These are phyloP conservation scores for Triadica sebifera DNA, from an alignment of 345 rosid genomes.

Conservation along the genomic window DNA sequence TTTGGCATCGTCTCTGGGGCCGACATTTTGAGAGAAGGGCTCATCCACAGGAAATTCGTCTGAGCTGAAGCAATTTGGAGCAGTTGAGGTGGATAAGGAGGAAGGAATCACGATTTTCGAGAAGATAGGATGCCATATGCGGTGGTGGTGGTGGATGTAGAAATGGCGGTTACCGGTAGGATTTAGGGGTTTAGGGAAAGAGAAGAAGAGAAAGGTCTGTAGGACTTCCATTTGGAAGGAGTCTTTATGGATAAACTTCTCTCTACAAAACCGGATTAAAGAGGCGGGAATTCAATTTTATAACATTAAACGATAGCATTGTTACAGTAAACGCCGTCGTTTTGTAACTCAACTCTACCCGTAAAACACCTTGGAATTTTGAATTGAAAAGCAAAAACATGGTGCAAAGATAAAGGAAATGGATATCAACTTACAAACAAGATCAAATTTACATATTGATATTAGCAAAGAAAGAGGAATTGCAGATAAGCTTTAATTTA, in stretches of 20 bases:
- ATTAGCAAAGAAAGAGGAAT: too few species aligned
- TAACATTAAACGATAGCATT: too few species aligned
- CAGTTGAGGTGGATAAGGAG: not conserved
- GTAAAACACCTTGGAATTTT: too few species aligned
- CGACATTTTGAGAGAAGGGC: slow-evolving; percentile 59
- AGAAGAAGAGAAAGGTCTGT: slow-evolving; percentile 37
- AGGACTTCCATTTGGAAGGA: slow-evolving; percentile 73
- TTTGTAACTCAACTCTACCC: too few species aligned
- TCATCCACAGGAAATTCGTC: slow-evolving; percentile 96
- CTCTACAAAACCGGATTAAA: not conserved
- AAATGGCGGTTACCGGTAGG: slow-evolving; percentile 27
- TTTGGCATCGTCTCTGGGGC: slow-evolving; percentile 70
- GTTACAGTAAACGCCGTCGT: too few species aligned
- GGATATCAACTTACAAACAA: too few species aligned
- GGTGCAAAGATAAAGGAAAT: too few species aligned
- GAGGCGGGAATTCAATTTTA: not conserved
- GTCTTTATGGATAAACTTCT: slow-evolving; percentile 7
- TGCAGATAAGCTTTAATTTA: too few species aligned
- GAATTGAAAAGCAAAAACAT: too few species aligned
- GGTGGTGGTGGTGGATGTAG: slow-evolving; percentile 10
- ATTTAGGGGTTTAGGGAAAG: slow-evolving; percentile 52
- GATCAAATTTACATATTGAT: too few species aligned
- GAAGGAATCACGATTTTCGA: slow-evolving; percentile 5
- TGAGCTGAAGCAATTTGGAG: slow-evolving; percentile 54
- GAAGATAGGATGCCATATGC: slow-evolving; percentile 13